Evolutionary conservation across 192 early-diverging fungal genomes (phyloP).

Genomic region (Ambispora gerdemannii): DNA sequence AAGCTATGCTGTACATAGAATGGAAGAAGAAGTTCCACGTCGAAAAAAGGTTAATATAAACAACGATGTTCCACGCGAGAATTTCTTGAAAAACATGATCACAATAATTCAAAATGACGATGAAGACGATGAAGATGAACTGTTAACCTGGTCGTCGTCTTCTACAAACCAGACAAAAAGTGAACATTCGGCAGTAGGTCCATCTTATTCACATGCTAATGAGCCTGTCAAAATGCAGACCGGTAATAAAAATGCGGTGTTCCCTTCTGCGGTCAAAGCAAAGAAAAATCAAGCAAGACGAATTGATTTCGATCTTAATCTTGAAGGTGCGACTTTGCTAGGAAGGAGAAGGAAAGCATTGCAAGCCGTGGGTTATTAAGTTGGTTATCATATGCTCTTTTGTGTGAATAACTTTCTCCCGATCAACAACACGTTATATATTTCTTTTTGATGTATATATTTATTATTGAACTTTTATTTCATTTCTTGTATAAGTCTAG

Average conservation of each 20-base stretch:
- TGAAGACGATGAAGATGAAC: slow-evolving; percentile 20
- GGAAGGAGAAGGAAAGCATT: slow-evolving; percentile 36
- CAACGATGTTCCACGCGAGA: neutral
- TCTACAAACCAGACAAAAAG: neutral
- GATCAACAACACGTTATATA: too few species aligned
- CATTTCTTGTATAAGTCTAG: too few species aligned
- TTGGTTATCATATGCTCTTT: neutral
- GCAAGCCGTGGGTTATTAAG: neutral
- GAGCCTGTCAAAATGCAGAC: slow-evolving; percentile 20
- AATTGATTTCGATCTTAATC: slow-evolving; percentile 37
- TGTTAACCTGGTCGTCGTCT: neutral
- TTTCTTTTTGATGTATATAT: too few species aligned
- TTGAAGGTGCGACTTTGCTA: slow-evolving; percentile 40
- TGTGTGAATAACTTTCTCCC: too few species aligned
- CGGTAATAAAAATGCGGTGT: neutral
- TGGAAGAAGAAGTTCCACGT: slow-evolving; percentile 59
- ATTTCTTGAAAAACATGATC: slow-evolving; percentile 14
- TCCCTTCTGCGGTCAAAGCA: neutral
- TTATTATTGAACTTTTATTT: too few species aligned
- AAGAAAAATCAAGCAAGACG: slow-evolving; percentile 6
- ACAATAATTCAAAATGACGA: slow-evolving; percentile 17
- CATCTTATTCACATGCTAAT: neutral
- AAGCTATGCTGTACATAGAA: slow-evolving; percentile 72
- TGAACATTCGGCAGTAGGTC: neutral
- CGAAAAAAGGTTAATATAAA: slow-evolving; percentile 25